Percentiles rank a stretch among this genome's conserved stretches.
Evolutionary conservation across 1,284 basidiomycete species (phyloP).

Genomic region (Macrocybe sp.): DNA sequence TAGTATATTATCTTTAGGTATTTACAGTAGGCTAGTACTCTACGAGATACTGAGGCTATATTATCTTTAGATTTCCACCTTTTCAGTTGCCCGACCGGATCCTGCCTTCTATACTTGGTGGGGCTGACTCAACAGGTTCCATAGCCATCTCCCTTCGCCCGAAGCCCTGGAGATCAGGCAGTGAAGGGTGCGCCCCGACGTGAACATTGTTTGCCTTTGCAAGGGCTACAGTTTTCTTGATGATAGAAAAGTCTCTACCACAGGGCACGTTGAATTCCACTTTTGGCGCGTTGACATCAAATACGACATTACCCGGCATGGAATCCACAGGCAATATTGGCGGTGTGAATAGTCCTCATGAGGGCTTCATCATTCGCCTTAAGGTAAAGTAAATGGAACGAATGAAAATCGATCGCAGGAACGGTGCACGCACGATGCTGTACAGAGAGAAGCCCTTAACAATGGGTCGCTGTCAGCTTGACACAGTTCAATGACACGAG

Average conservation of each 20-base stretch:
- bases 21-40: too few relatives aligned
- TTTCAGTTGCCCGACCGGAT: too few relatives aligned
- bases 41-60: too few relatives aligned
- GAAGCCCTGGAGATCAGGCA: conserved; percentile 61
- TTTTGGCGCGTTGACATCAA: not conserved
- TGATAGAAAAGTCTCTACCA: conserved; percentile 52
- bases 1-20: too few relatives aligned
- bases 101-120: too few relatives aligned
- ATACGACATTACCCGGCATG: conserved; percentile 46
- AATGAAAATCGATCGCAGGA: not conserved
- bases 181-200: conserved; percentile 58
- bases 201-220: conserved; percentile 48
- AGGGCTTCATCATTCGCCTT: conserved; percentile 57
- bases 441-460: conserved; percentile 51
- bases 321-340: conserved; percentile 62
- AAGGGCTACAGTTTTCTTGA: conserved; percentile 52
- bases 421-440: conserved; percentile 33
- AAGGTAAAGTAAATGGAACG: not conserved
- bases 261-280: not conserved
- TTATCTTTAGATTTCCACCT: too few relatives aligned
- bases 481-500: not conserved
- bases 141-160: conserved; percentile 59
- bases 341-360: conserved; percentile 59
- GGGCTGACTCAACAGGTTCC: conserved; percentile 39
- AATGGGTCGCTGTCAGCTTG: not conserved